These are phyloP conservation scores for Symmetrospora coprosmae DNA, from an alignment of 768 basidiomycete genomes.

Conservation along the genomic window DNA sequence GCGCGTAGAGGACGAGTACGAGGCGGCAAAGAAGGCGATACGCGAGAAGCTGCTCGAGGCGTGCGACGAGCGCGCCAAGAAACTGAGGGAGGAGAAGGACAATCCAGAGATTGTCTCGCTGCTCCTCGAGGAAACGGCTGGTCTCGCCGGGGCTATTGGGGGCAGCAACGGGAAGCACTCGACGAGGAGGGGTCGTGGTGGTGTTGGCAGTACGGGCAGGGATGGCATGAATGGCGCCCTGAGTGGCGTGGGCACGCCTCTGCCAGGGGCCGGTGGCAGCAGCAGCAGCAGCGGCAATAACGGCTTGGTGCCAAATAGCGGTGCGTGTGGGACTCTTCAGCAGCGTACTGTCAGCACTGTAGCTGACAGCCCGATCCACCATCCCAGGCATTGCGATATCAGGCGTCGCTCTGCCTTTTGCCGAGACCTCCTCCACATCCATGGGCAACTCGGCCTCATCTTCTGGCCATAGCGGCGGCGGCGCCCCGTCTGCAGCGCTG, in stretches of 20 bases:
- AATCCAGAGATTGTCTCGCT: slow-evolving; percentile 39
- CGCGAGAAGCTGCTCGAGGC: slow-evolving; percentile 37
- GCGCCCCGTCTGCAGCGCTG: too few relatives aligned
- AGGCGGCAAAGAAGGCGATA: slow-evolving; percentile 38
- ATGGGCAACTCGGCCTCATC: slow-evolving; percentile 20
- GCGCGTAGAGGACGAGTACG: slow-evolving; percentile 40
- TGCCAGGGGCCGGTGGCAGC: too few relatives aligned
- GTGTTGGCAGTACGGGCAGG: too few relatives aligned
- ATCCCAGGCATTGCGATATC: slow-evolving; percentile 13
- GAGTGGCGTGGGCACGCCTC: too few relatives aligned
- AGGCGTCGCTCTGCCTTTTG: not conserved
- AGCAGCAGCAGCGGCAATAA: too few relatives aligned
- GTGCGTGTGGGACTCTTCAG: too few relatives aligned
- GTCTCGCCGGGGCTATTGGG: not conserved
- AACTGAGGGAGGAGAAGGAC: slow-evolving; percentile 41
- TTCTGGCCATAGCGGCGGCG: slow-evolving; percentile 10
- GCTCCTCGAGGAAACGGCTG: slow-evolving; percentile 36
- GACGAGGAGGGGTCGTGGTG: too few relatives aligned
- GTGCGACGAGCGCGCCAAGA: slow-evolving; percentile 39
- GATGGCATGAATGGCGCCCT: not conserved
- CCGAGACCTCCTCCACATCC: slow-evolving; percentile 14
- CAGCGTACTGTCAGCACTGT: too few relatives aligned
- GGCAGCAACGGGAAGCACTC: not conserved
- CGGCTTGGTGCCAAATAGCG: too few relatives aligned
- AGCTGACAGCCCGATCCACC: too few relatives aligned